Percentiles rank a stretch among this genome's conserved stretches.
Conservation (phyloP, 768 basidiomycete genomes). For the Russula foetens region DNA sequence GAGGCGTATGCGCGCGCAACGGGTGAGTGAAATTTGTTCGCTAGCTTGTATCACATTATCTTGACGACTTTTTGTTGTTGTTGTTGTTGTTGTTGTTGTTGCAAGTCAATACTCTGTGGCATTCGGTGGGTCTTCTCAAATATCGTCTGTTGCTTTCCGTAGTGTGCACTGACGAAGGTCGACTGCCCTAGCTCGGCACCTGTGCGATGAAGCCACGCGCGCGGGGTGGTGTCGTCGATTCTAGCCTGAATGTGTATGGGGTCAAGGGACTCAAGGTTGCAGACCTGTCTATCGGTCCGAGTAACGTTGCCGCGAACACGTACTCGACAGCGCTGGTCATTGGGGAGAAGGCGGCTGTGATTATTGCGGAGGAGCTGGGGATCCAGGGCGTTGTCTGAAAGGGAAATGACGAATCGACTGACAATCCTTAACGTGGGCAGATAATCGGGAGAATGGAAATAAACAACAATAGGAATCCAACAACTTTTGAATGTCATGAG, state of each 20-base stretch:
- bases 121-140: neutral
- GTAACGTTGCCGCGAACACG: constrained; percentile 36
- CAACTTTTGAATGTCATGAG: too few relatives aligned
- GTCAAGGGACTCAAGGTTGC: constrained; percentile 48
- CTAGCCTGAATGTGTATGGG: constrained; percentile 59
- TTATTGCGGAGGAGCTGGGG: constrained; percentile 46
- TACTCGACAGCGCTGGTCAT: constrained; percentile 37
- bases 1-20: constrained; percentile 30
- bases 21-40: constrained; percentile 18
- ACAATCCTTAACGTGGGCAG: too few relatives aligned
- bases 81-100: too few relatives aligned
- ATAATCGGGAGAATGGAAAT: too few relatives aligned
- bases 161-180: constrained; percentile 46
- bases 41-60: too few relatives aligned
- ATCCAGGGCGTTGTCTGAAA: constrained; percentile 31
- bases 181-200: constrained; percentile 46
- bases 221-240: too few relatives aligned
- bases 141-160: too few relatives aligned
- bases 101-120: neutral
- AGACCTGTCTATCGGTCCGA: constrained; percentile 34
- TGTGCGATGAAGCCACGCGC: too few relatives aligned
- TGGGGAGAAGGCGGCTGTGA: too few relatives aligned
- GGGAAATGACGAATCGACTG: too few relatives aligned
- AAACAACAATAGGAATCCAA: too few relatives aligned
- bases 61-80: too few relatives aligned